Conservation (phyloP, 345 rosid species). For the Angophora floribunda region DNA sequence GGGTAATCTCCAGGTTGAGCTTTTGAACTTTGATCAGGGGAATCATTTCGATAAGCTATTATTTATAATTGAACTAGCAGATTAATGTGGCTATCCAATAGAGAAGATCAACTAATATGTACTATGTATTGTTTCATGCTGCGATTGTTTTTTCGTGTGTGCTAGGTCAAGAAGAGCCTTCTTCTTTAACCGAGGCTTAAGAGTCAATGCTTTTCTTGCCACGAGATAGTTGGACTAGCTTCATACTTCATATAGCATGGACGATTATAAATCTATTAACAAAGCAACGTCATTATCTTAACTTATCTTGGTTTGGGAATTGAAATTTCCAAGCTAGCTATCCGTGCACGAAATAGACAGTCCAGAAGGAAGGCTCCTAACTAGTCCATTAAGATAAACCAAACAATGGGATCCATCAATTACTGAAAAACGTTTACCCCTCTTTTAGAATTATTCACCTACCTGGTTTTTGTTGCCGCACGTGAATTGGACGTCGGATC, state of each 20-base stretch:
- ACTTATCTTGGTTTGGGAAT: background rate
- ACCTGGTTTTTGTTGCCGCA: background rate
- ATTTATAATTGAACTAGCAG: background rate
- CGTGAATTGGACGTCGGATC: background rate
- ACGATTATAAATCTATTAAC: background rate
- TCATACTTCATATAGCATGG: background rate
- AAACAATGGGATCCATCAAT: background rate
- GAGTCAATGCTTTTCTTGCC: background rate
- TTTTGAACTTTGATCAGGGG: background rate
- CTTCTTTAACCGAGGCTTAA: background rate
- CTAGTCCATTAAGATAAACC: background rate
- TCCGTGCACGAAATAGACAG: background rate
- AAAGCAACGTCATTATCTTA: background rate
- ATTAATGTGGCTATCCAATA: background rate
- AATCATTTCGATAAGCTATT: background rate
- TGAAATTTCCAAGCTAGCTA: background rate
- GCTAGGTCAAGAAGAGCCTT: background rate
- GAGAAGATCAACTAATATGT: background rate
- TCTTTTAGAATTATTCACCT: background rate
- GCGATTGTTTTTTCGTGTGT: background rate
- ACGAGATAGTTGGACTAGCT: background rate
- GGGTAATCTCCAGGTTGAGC: background rate
- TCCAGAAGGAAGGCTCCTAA: background rate
- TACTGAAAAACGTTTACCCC: background rate
- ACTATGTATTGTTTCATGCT: background rate